phyloP scores from a whole-genome alignment of 2,329 filamentous ascomycete genomes.

The Stenocarpella maydis region DNA sequence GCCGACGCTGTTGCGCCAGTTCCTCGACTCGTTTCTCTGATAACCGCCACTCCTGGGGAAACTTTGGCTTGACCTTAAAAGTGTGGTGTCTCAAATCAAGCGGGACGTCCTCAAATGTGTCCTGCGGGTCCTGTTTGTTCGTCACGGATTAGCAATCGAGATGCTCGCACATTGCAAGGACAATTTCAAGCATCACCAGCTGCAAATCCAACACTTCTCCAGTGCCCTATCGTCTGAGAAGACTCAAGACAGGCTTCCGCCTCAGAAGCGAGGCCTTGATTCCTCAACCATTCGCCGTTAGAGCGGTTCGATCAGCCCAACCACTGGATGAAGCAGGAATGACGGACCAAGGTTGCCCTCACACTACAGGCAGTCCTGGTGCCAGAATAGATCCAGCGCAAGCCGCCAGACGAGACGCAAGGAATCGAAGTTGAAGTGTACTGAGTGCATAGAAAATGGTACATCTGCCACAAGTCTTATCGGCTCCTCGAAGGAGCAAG shows the following conservation, averaged over 20 bases:
- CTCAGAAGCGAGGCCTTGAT: background rate
- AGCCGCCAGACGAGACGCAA: background rate
- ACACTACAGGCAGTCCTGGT: background rate
- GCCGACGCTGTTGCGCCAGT: conserved; percentile 67
- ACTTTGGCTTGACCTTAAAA: conserved; percentile 70
- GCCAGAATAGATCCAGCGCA: no score
- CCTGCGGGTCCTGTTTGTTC: conserved; percentile 66
- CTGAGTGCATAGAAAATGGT: no score
- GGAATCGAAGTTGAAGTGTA: background rate
- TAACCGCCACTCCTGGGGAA: conserved; percentile 86
- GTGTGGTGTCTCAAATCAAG: conserved; percentile 88
- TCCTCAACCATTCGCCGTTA: no score
- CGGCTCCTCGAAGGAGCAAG: background rate
- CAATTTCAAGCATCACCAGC: background rate
- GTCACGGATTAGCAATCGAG: background rate
- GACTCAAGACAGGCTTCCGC: no score
- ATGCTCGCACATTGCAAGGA: background rate
- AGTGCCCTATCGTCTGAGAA: background rate
- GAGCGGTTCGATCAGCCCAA: no score
- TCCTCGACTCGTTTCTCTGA: conserved; percentile 72
- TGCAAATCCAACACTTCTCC: background rate
- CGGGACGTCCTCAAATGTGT: conserved; percentile 89
- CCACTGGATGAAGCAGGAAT: background rate
- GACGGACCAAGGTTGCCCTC: background rate
- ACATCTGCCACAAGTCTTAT: no score